Percentiles rank a stretch among this genome's conserved stretches.
These are phyloP conservation scores for Magnusiomyces sp. DNA, from an alignment of 1,139 yeast species.

Conservation along the genomic window DNA sequence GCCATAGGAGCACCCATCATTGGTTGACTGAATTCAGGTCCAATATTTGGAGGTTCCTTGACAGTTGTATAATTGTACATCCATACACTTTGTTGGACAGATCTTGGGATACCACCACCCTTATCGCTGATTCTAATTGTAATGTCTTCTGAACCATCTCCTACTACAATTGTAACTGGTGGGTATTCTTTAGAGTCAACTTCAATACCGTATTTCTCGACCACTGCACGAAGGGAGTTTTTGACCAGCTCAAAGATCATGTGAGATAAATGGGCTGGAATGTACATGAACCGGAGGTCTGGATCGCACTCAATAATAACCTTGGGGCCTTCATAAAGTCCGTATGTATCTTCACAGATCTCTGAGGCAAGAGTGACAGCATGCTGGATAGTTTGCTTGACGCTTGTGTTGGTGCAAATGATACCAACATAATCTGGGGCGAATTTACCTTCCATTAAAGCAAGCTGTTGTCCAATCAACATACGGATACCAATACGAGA, in stretches of 20 bases:
- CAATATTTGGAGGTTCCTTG: slow-evolving; percentile 51
- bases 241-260: slow-evolving; percentile 78
- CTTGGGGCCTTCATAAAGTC: slow-evolving; percentile 71
- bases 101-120: slow-evolving; percentile 77
- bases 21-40: slow-evolving; percentile 43
- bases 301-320: slow-evolving; percentile 64
- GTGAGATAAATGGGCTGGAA: slow-evolving; percentile 83
- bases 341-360: slow-evolving; percentile 80
- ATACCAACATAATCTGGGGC: slow-evolving; percentile 68
- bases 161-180: slow-evolving; percentile 65
- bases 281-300: slow-evolving; percentile 69
- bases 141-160: slow-evolving; percentile 72
- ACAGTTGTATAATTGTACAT: slow-evolving; percentile 75
- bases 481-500: slow-evolving; percentile 79
- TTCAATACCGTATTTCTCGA: slow-evolving; percentile 52
- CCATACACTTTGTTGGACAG: slow-evolving; percentile 71
- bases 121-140: slow-evolving; percentile 75
- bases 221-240: slow-evolving; percentile 77
- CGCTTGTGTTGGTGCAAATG: slow-evolving; percentile 71
- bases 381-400: slow-evolving; percentile 68
- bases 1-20: slow-evolving; percentile 65
- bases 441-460: slow-evolving; percentile 52
- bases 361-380: slow-evolving; percentile 80
- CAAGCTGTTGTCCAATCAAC: slow-evolving; percentile 82
- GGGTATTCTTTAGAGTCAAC: slow-evolving; percentile 44